A percentile compares a stretch with the other conserved stretches of the same genome.
Conservation (phyloP, 371 early-diverging fungal genomes). For the Mortierella sp. region DNA sequence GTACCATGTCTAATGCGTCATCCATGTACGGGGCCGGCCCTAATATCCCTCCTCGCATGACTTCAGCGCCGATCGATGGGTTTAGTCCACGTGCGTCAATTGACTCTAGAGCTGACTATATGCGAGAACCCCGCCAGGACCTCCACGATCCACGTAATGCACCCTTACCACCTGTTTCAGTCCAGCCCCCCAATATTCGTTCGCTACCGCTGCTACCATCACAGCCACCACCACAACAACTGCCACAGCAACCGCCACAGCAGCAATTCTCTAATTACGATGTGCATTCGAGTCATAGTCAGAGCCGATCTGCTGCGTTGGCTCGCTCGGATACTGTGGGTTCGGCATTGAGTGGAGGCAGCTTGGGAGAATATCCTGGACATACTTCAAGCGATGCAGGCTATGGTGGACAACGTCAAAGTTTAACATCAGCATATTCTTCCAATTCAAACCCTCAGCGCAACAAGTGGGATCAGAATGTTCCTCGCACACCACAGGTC, state of each 20-base stretch:
- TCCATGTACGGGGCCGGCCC: slow-evolving; percentile 36
- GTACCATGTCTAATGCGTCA: slow-evolving; percentile 12
- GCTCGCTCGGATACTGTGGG: slow-evolving; percentile 50
- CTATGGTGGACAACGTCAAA: slow-evolving; percentile 41
- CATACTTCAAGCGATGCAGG: slow-evolving; percentile 8
- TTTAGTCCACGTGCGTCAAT: slow-evolving; percentile 31
- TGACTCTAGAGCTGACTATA: slow-evolving; percentile 39
- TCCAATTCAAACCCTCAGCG: slow-evolving; percentile 27
- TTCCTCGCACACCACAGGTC: slow-evolving; percentile 34
- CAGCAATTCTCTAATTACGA: slow-evolving; percentile 29
- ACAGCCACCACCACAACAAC: not conserved
- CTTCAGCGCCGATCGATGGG: slow-evolving; percentile 25
- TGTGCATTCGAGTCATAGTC: slow-evolving; percentile 11
- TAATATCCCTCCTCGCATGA: slow-evolving; percentile 52
- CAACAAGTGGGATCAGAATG: slow-evolving; percentile 41
- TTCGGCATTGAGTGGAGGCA: slow-evolving; percentile 40
- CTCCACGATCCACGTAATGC: slow-evolving; percentile 26
- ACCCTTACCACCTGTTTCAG: slow-evolving; percentile 13
- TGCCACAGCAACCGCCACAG: slow-evolving; percentile 12
- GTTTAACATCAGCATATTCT: slow-evolving; percentile 36
- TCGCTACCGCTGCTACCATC: slow-evolving; percentile 9
- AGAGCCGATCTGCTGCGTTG: slow-evolving; percentile 18
- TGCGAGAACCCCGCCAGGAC: slow-evolving; percentile 40
- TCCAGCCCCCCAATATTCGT: slow-evolving; percentile 18
- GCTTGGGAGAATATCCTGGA: slow-evolving; percentile 30